phyloP scores from a whole-genome alignment of 805 yeast genomes.

The Wickerhamiella qilinensis region DNA sequence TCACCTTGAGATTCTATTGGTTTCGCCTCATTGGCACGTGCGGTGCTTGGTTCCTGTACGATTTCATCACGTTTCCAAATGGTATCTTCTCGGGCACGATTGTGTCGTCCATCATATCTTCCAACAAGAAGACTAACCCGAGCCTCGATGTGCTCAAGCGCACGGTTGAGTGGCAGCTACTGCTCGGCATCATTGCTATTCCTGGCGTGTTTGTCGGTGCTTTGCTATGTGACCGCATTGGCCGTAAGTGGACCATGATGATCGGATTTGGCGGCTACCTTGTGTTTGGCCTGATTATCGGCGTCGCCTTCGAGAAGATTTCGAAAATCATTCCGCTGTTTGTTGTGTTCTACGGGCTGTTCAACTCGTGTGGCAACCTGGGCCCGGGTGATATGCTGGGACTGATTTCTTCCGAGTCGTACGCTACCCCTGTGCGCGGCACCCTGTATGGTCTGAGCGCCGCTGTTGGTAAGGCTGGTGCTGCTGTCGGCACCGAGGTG shows the following conservation, averaged over 20 bases:
- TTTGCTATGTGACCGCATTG: constrained; percentile 41
- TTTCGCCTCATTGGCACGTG: constrained; percentile 49
- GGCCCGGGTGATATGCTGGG: constrained; percentile 75
- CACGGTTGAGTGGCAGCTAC: constrained; percentile 59
- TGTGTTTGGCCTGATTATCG: constrained; percentile 32
- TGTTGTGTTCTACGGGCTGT: constrained; percentile 55
- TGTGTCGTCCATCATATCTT: constrained; percentile 27
- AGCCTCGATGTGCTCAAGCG: constrained; percentile 28
- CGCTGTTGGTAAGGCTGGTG: constrained; percentile 71
- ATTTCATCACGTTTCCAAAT: constrained; percentile 67
- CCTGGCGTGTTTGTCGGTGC: constrained; percentile 70
- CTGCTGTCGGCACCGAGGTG: constrained; percentile 63
- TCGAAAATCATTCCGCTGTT: constrained; percentile 44
- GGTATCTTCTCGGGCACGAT: constrained; percentile 53
- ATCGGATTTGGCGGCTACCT: constrained; percentile 57
- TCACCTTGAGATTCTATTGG: constrained; percentile 56
- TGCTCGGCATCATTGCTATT: constrained; percentile 45
- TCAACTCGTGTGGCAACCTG: constrained; percentile 53
- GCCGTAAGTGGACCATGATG: constrained; percentile 58
- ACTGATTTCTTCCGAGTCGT: constrained; percentile 46
- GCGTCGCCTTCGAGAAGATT: constrained; percentile 36
- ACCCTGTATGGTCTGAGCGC: constrained; percentile 62
- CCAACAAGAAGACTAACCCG: constrained; percentile 23
- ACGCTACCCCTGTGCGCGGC: constrained; percentile 65
- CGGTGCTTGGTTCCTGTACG: constrained; percentile 66